Evolutionary conservation across 306 rosid genomes (phyloP).

Genomic region (Gastrolobium villosum): DNA sequence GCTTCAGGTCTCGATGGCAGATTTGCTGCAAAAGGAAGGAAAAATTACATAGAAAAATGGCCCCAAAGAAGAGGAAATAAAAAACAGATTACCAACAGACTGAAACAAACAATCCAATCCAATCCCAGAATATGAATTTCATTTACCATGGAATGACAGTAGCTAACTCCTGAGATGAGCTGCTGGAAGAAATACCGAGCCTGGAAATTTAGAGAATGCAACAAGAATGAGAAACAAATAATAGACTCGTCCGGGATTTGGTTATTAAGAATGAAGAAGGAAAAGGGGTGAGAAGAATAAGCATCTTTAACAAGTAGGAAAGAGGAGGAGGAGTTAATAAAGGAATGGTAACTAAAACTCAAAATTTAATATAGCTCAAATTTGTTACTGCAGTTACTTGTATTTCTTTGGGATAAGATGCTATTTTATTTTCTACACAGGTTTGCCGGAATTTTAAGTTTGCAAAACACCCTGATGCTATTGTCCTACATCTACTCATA

Average conservation of each 20-base stretch:
- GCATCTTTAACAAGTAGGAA: neutral
- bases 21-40: slow-evolving; percentile 68
- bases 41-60: slow-evolving; percentile 25
- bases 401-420: slow-evolving; percentile 32
- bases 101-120: neutral
- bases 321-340: neutral
- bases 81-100: slow-evolving; percentile 21
- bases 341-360: neutral
- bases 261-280: slow-evolving; percentile 21
- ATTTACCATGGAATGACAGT: slow-evolving; percentile 82
- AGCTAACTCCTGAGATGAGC: slow-evolving; percentile 90
- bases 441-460: slow-evolving; percentile 7
- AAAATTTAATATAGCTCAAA: neutral
- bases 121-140: neutral
- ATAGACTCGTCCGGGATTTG: slow-evolving; percentile 31
- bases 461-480: slow-evolving; percentile 16
- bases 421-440: slow-evolving; percentile 9
- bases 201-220: slow-evolving; percentile 54
- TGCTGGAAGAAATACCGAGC: slow-evolving; percentile 96
- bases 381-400: slow-evolving; percentile 8
- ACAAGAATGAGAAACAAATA: slow-evolving; percentile 36
- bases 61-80: slow-evolving; percentile 16
- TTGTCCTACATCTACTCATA: slow-evolving; percentile 30
- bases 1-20: slow-evolving; percentile 88
- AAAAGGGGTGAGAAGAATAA: neutral